Evolutionary conservation across 2,329 filamentous ascomycete species (phyloP).

Genomic region (Pseudopyricularia javanii): DNA sequence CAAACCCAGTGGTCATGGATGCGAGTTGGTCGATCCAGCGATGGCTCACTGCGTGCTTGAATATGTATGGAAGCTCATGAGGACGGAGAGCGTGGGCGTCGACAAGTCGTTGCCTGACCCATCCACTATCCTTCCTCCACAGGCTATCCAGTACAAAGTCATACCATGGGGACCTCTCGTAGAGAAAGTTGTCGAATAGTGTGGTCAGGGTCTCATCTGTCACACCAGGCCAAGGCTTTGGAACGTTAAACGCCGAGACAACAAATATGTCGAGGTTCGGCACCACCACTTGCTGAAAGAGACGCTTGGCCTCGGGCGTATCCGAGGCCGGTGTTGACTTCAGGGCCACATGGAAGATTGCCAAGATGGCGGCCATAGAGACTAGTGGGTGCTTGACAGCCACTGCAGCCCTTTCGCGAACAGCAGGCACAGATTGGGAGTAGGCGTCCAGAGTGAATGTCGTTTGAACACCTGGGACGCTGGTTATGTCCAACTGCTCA

Average conservation of each 20-base stretch:
- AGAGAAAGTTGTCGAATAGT: constrained; percentile 72
- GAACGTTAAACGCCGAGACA: constrained; percentile 64
- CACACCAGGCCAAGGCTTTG: constrained; percentile 64
- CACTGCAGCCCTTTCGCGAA: constrained; percentile 38
- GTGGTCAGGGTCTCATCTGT: constrained; percentile 65
- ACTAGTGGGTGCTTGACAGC: constrained; percentile 79
- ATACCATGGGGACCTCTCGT: constrained; percentile 64
- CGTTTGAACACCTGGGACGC: constrained; percentile 68
- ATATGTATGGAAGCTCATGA: constrained; percentile 54
- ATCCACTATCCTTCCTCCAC: constrained; percentile 82
- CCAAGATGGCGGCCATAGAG: constrained; percentile 70
- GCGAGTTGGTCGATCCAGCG: constrained; percentile 76
- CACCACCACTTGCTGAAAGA: constrained; percentile 55
- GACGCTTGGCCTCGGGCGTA: constrained; percentile 48
- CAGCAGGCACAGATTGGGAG: constrained; percentile 31
- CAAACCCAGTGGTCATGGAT: constrained; percentile 69
- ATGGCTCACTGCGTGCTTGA: constrained; percentile 70
- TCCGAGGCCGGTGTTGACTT: constrained; percentile 49
- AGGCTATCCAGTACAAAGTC: constrained; percentile 84
- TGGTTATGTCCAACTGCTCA: constrained; percentile 69
- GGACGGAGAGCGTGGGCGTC: constrained; percentile 62
- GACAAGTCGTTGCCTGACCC: constrained; percentile 71
- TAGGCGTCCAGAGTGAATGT: constrained; percentile 59
- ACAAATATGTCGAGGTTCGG: constrained; percentile 70
- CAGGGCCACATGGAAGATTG: constrained; percentile 53